Evolutionary conservation across 768 basidiomycete genomes (phyloP), one percentile per base, ranked within the genome.

Genomic region (Phaeolepiota aurea): DNA sequence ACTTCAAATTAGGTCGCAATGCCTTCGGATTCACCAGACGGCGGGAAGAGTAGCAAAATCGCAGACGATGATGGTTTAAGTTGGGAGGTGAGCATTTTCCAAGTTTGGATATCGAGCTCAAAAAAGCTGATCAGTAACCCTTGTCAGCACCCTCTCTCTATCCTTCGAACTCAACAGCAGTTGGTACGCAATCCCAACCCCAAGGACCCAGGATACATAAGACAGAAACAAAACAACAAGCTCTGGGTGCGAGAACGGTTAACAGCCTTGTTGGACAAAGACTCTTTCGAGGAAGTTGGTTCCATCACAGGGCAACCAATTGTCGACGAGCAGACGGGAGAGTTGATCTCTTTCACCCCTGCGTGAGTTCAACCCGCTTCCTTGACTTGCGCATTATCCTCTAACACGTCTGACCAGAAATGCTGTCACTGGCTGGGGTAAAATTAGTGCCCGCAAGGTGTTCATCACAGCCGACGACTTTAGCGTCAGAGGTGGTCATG

Each of bases 171-270:
- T 37, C 59, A 65, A 30, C 62, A 63, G 38, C 42, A 41, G 19
- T 45, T 62, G 3, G 52, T 63, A 32, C 60, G 54, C 23, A 43
- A 46, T 1, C 64, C 65, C 22, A 61, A 64, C 37, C 46, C 54
- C 13, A 47, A 55, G 12, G 61, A 65, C 38, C 60, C 62, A 28
- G 65, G 65, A 32, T 67, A 67, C 43, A 54, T 59, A 18, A 55
- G 65, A 11, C 65, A 67, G 46, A 64, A 62, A 40, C 54, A 53
- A 3, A 61, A 61, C 41, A 54, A 52, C 11, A 67, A 67, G 34
- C 54, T 67, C 5, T 67, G 65, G 65, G 63, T 67, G 35, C 62
- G 62, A 12, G 64, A 67, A 44, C 61, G 65, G n/a, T 48, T 67
- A 7, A 43, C 45, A 9, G 47, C 49, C 1, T 49, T 67, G 10